Evolutionary conservation across 2,329 filamentous ascomycete genomes (phyloP), one percentile per base, ranked within the genome.

Genomic region (Colletotrichum higginsianum): DNA sequence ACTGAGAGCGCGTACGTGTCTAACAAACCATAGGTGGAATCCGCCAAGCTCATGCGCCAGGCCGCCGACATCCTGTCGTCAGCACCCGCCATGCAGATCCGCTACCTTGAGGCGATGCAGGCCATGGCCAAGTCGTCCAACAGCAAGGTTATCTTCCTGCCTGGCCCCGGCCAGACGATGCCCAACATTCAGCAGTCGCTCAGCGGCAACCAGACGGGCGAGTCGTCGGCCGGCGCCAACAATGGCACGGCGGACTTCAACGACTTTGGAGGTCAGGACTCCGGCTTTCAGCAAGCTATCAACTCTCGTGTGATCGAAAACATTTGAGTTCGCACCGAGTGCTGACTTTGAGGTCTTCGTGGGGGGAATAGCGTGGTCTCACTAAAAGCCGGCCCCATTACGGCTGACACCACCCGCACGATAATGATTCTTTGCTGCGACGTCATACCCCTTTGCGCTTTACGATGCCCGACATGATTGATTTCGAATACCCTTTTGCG

Each of bases 31-130:
- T 61, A 85, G 84, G 96, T 99, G 80, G 96, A 99, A 84, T 92
- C 92, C 64, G 96, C 96, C 83, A 98, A 98, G 84, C 87, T 98
- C 80, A 97, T 94, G 93, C 90, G 92, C 78, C 91, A 96, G 84
- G 96, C 96, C 47, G 96, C 96, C 81, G 96, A 99, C 80, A 98
- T 98, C 76, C 84, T 99, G 61, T 94, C 91, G 74, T 94, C 91
- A 18, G 96, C 96, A 0, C 96, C 96, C 3, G 96, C 96, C 76
- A 99, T 99, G 96, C 95, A 98, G 85, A 98, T 98, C 85, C 88
- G 95, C 75, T 98, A 98, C 83, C 92, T 99, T 76, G 96, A 99
- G 85, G 95, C 96, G 4, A 98, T 98, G 96, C 96, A 98, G 82
- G 90, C 94, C 52, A 99, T 99, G 96, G 96, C 96, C 77, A 98